Percentiles rank a stretch among this genome's conserved stretches.
Conservation (phyloP, 75 land plant genomes). For the Picea sitchensis region DNA sequence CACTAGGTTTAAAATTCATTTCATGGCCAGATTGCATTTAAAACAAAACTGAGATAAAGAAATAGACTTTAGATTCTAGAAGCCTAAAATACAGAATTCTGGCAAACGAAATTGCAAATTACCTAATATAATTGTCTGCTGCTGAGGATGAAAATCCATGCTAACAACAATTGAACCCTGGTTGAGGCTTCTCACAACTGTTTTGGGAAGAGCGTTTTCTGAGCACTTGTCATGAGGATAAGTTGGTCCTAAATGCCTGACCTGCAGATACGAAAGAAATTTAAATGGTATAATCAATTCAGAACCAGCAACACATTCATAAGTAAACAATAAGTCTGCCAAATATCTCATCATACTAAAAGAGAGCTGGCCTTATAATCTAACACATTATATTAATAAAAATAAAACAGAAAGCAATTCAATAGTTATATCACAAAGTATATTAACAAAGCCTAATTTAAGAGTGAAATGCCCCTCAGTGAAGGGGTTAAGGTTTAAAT, state of each 20-base stretch:
- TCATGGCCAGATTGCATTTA: background rate
- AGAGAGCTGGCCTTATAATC: too few species aligned
- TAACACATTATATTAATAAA: too few species aligned
- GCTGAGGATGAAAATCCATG: constrained; percentile 69
- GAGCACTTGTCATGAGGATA: constrained; percentile 20
- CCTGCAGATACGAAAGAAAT: background rate
- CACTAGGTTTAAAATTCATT: too few species aligned
- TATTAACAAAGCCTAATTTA: too few species aligned
- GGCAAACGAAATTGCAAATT: background rate
- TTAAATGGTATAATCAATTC: too few species aligned
- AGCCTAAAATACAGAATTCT: background rate
- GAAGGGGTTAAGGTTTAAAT: too few species aligned
- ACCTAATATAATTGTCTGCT: constrained; percentile 20
- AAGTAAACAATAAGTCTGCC: too few species aligned
- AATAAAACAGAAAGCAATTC: too few species aligned
- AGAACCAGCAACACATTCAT: too few species aligned
- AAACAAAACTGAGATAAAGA: background rate
- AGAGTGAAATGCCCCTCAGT: too few species aligned
- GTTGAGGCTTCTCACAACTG: constrained; percentile 45
- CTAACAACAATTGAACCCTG: constrained; percentile 88
- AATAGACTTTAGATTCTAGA: background rate
- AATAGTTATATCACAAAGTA: too few species aligned
- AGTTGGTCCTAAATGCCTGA: background rate
- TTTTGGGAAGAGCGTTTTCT: constrained; percentile 74
- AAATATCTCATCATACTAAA: too few species aligned